Base-by-base conservation (phyloP, 1,284 basidiomycete genomes). In the Thecaphora thlaspeos region DNA sequence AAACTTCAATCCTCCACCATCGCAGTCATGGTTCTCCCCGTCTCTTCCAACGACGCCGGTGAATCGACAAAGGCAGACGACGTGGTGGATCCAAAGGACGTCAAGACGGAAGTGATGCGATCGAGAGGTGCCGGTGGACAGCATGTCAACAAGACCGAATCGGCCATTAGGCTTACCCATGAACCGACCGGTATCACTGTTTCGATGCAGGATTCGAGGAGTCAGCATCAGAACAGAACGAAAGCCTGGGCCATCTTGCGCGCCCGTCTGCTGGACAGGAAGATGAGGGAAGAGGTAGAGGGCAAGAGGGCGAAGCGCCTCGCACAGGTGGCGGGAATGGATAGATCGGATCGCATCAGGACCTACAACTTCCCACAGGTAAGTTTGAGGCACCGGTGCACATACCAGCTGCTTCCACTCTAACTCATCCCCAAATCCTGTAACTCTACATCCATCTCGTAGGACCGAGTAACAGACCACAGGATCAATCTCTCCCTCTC, bases 61-160 rank as follows among this genome's bases (percentile, higher is more conserved):
- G 60, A 69, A 28, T 46, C 57, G 4, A 58, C 61, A 19, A 63
- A 61, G 37, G 63, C 73, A 17, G 70, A 78, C 43, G 76, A 84
- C 84, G 45, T 86, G 81, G 70, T 91, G 55, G 86, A 86, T 48
- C 87, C 89, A 79, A 89, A 89, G 51, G 94, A 98, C 56, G 85
- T 97, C 45, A 88, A 84, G 68, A 79, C 90, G 2, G 94, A 97
- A 72, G 90, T 94, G 41, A 96, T 97, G 93, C 86, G 94, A 18
- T 85, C 93, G 0, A 81, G 91, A 30, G 95, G 95, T 42, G 94
- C 95, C 3, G 95, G 95, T 43, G 94, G 95, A n/a, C 92, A 92
- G 82, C 94, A 98, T 80, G 95, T 98, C 71, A 99, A 98, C 81
- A 91, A 90, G 83, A 98, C 94, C 0, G 95, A 98, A 79, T 96